Evolutionary conservation across 371 early-diverging fungal genomes (phyloP), one percentile per base, ranked within the genome.

Genomic region (Circinella umbellata): DNA sequence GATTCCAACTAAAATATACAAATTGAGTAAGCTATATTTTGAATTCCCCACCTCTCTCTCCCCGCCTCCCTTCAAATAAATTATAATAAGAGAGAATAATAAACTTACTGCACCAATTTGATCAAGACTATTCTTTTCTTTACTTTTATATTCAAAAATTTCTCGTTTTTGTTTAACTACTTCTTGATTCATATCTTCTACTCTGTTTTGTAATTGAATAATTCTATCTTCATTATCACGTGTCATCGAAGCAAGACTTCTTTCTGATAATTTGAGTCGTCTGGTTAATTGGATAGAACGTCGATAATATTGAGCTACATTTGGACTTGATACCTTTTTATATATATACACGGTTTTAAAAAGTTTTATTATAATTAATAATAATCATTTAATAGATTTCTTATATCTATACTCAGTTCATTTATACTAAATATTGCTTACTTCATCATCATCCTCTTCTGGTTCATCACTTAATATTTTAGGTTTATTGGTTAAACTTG

Each of bases 161-260:
- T 86, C 87, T 39, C 78, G 77, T 64, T 80, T 77, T 64, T 85
- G 85, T 42, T 76, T 78, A 3, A 69, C 69, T 4, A 86, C 77
- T 60, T 85, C 81, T 35, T 76, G 36, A 42, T 77, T 83, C 80
- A 85, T 84, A 62, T 86, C 87, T 42, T 86, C 87, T 13, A 86
- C 83, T 27, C 72, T 73, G 48, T 80, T 78, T 61, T 84, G 85
- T n/a, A 86, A 61, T 53, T 79, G 72, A 15, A 78, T 65, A 42
- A 86, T 86, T 34, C 87, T 79, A 57, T 83, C 81, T 61, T 86
- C 87, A 70, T 86, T 85, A 63, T 86, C 85, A 74, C 84, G 82
- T 70, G 85, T 78, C 77, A 85, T 80, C 14, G 68, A 74, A 5
- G 87, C 82, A 36, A 86, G 71, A 67, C 79, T 83, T 18, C 77